These are phyloP conservation scores for Penicillium steckii DNA, from an alignment of 495 filamentous ascomycete genomes.

Conservation along the genomic window DNA sequence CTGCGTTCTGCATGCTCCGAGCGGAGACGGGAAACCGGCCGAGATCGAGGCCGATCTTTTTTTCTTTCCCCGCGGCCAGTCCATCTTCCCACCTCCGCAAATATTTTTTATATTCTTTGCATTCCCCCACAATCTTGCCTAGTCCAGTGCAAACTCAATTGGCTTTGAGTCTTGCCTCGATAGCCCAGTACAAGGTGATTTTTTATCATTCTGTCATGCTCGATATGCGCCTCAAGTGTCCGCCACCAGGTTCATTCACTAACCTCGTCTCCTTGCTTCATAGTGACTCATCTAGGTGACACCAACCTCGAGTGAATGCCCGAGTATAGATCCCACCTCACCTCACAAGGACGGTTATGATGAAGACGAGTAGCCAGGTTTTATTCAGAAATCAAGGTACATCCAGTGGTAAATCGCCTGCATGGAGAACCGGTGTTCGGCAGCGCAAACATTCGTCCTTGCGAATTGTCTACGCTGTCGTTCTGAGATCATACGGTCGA, in stretches of 20 bases:
- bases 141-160: background rate
- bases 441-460: conserved; percentile 3
- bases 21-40: conserved; percentile 19
- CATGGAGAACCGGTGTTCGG: conserved; percentile 53
- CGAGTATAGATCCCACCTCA: conserved; percentile 34
- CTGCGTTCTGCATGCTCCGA: background rate
- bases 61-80: conserved; percentile 22
- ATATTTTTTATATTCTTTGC: conserved; percentile 3
- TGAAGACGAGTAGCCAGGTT: conserved; percentile 45
- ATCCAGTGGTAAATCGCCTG: conserved; percentile 35
- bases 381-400: conserved; percentile 52
- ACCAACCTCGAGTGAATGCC: conserved; percentile 1
- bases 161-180: background rate
- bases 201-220: background rate
- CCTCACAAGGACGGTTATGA: conserved; percentile 31
- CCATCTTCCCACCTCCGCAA: conserved; percentile 6
- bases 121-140: background rate
- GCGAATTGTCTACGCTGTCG: conserved; percentile 20
- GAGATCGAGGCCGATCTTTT: conserved; percentile 14
- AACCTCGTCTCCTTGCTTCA: conserved; percentile 14
- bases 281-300: conserved; percentile 19
- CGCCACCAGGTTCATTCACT: conserved; percentile 1
- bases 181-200: conserved; percentile 3
- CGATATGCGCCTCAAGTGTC: background rate
- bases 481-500: conserved; percentile 62